Percentiles rank a stretch among this genome's conserved stretches.
phyloP scores from a whole-genome alignment of 352 stramenopile species.

The Globisporangium takayamanum region DNA sequence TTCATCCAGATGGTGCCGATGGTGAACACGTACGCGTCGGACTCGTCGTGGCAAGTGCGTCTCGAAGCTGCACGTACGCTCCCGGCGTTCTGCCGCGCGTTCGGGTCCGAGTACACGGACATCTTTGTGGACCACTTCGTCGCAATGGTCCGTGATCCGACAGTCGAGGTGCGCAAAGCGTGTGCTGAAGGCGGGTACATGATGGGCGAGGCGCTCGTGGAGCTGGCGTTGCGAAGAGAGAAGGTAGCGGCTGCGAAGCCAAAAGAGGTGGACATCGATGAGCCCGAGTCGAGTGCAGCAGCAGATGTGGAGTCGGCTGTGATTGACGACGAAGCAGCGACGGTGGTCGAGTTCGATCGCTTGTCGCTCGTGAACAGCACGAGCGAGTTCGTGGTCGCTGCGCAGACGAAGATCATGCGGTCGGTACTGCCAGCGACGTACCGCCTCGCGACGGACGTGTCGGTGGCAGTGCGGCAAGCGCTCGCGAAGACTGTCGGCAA shows the following conservation, averaged over 20 bases:
- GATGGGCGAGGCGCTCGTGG: conserved; percentile 52
- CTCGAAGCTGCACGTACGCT: conserved; percentile 71
- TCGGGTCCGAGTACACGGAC: conserved; percentile 75
- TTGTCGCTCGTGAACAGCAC: conserved; percentile 13
- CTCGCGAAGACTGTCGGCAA: conserved; percentile 73
- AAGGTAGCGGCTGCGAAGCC: neutral
- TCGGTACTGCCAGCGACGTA: conserved; percentile 78
- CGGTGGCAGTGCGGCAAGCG: conserved; percentile 64
- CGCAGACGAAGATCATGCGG: conserved; percentile 73
- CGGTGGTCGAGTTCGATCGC: conserved; percentile 19
- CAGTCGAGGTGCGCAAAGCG: conserved; percentile 77
- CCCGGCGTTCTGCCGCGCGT: conserved; percentile 65
- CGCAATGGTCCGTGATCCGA: conserved; percentile 71
- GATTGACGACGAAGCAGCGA: neutral
- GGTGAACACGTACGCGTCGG: conserved; percentile 85
- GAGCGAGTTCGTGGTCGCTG: conserved; percentile 41
- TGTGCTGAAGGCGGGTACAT: conserved; percentile 63
- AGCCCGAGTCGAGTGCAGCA: neutral
- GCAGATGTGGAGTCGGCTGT: neutral
- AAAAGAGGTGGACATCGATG: neutral
- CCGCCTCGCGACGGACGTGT: conserved; percentile 66
- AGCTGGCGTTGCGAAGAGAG: conserved; percentile 33
- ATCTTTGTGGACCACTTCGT: conserved; percentile 87
- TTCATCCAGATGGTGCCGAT: conserved; percentile 81
- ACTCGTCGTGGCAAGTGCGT: conserved; percentile 85